Evolutionary conservation across 257 asterid species (phyloP).

Genomic region (Solanum piurae): DNA sequence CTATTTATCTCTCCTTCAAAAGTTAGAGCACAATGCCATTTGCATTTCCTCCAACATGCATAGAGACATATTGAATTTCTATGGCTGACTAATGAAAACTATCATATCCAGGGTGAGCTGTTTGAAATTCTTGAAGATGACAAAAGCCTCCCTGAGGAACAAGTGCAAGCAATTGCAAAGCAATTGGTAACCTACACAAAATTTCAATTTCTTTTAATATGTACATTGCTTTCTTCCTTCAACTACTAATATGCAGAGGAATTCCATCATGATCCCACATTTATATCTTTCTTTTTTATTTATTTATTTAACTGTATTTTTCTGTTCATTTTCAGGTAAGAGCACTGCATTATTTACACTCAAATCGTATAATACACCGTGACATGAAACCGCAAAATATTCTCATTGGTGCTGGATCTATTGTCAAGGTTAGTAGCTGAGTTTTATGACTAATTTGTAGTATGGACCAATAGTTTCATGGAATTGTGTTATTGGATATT

Average conservation of each 20-base stretch:
- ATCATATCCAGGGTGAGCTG: conserved; percentile 71
- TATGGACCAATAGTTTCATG: neutral
- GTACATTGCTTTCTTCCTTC: neutral
- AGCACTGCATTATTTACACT: conserved; percentile 91
- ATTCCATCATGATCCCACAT: neutral
- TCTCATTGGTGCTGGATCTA: conserved; percentile 90
- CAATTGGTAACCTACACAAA: conserved; percentile 56
- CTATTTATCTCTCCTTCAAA: neutral
- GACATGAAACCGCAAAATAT: conserved; percentile 99
- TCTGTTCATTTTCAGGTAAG: conserved; percentile 45
- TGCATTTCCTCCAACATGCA: neutral
- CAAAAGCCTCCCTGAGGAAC: conserved; percentile 96
- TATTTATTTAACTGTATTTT: neutral
- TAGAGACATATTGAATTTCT: neutral
- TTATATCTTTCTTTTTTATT: neutral
- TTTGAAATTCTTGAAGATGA: conserved; percentile 98
- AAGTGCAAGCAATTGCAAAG: conserved; percentile 97
- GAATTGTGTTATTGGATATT: neutral
- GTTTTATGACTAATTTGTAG: neutral
- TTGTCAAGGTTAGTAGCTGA: conserved; percentile 62
- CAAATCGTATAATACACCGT: conserved; percentile 96
- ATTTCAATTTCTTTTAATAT: neutral
- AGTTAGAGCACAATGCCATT: neutral
- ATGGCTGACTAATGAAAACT: conserved; percentile 6
- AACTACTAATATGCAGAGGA: neutral